A percentile compares a stretch with the other conserved stretches of the same genome.
phyloP scores from a whole-genome alignment of 2,329 filamentous ascomycete species.

The Beauveria rudraprayagi region DNA sequence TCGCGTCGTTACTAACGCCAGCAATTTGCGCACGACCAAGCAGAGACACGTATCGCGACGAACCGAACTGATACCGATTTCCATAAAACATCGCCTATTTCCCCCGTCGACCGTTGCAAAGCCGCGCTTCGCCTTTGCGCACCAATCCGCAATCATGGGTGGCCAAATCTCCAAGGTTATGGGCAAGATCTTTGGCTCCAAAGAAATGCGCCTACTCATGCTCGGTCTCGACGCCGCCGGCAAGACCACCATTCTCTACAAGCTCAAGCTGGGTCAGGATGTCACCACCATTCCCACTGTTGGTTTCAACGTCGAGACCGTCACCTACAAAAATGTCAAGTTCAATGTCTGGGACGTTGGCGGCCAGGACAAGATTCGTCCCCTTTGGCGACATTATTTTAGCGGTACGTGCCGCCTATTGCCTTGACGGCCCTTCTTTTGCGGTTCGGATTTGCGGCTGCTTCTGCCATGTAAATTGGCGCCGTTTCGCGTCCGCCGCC shows the following conservation, averaged over 20 bases:
- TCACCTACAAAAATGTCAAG: conserved; percentile 98
- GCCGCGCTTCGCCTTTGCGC: background rate
- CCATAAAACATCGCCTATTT: background rate
- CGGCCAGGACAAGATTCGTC: conserved; percentile 97
- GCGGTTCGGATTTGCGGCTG: background rate
- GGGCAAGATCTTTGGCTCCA: conserved; percentile 97
- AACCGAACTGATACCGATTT: background rate
- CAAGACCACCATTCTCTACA: conserved; percentile 99
- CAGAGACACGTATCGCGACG: background rate
- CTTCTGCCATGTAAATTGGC: background rate
- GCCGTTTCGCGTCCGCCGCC: background rate
- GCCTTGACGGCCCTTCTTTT: background rate
- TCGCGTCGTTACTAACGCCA: background rate
- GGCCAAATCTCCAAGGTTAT: conserved; percentile 91
- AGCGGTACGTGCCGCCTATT: conserved; percentile 42
- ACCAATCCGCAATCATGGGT: conserved; percentile 59
- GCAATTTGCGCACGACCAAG: background rate
- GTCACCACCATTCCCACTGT: conserved; percentile 98
- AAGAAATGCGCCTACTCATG: conserved; percentile 99
- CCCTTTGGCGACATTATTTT: conserved; percentile 97
- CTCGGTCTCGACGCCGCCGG: conserved; percentile 94
- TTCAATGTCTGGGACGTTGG: conserved; percentile 99
- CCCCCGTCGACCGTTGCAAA: background rate
- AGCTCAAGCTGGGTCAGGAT: conserved; percentile 96
- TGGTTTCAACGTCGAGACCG: conserved; percentile 98